These are phyloP conservation scores for Aspergillus nanangensis DNA, from an alignment of 495 filamentous ascomycete genomes.

Conservation along the genomic window DNA sequence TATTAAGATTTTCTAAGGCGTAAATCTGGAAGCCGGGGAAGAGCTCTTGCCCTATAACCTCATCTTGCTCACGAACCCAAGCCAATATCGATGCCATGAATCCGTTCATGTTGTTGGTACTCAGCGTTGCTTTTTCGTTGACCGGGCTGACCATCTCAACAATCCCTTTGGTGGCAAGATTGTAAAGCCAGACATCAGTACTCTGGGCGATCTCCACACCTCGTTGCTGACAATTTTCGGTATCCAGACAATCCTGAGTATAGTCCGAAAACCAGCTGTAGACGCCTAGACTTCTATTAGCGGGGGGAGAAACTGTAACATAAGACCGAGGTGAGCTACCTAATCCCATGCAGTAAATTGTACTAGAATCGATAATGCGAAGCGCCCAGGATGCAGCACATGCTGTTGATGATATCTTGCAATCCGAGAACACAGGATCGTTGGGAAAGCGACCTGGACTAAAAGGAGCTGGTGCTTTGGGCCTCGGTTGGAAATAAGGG, in stretches of 20 bases:
- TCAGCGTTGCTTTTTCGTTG: constrained; percentile 10
- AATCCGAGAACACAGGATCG: constrained; percentile 52
- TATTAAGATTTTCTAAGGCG: background rate
- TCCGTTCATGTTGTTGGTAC: constrained; percentile 16
- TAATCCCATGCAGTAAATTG: constrained; percentile 55
- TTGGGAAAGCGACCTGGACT: constrained; percentile 33
- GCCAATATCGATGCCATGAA: constrained; percentile 6
- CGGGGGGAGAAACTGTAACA: background rate
- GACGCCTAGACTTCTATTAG: constrained; percentile 13
- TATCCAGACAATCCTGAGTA: constrained; percentile 25
- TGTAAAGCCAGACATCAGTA: constrained; percentile 60
- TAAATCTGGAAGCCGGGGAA: constrained; percentile 6
- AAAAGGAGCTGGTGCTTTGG: constrained; percentile 53
- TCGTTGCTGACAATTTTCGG: constrained; percentile 30
- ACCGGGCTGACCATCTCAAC: constrained; percentile 59
- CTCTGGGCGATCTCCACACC: constrained; percentile 24
- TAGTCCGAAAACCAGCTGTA: constrained; percentile 65
- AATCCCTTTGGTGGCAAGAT: constrained; percentile 68
- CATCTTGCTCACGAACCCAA: background rate
- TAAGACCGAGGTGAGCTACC: constrained; percentile 29
- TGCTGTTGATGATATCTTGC: constrained; percentile 31
- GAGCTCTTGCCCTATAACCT: background rate
- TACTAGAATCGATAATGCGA: constrained; percentile 51
- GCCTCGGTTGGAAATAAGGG: constrained; percentile 60
- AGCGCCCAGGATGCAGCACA: constrained; percentile 61